These are phyloP conservation scores for Colletotrichum camelliae DNA, from an alignment of 2,329 filamentous ascomycete species.

Conservation along the genomic window DNA sequence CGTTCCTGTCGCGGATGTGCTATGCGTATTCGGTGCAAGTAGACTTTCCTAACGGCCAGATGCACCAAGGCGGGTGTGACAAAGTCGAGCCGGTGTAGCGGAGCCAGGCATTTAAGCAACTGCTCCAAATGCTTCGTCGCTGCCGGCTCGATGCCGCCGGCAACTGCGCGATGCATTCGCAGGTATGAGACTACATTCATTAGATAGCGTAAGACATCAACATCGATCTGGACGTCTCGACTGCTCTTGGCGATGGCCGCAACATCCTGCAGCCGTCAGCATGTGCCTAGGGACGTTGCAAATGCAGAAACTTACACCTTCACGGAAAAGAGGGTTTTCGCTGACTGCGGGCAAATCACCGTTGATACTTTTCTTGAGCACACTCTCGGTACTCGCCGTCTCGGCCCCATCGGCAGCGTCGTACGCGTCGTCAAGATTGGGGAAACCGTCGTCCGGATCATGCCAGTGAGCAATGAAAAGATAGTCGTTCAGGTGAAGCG, in stretches of 20 bases:
- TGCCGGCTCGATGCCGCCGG: slow-evolving; percentile 75
- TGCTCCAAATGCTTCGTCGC: slow-evolving; percentile 80
- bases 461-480: slow-evolving; percentile 92
- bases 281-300: slow-evolving; percentile 16
- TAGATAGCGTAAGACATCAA: slow-evolving; percentile 83
- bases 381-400: slow-evolving; percentile 46
- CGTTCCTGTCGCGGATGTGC: slow-evolving; percentile 75
- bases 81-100: slow-evolving; percentile 81
- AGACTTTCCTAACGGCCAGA: slow-evolving; percentile 85
- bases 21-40: slow-evolving; percentile 81
- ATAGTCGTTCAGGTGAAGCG: slow-evolving; percentile 74
- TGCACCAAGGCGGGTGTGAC: slow-evolving; percentile 84
- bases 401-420: slow-evolving; percentile 34
- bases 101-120: slow-evolving; percentile 75
- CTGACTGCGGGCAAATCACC: background rate
- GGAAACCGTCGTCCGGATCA: slow-evolving; percentile 72
- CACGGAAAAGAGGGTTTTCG: slow-evolving; percentile 42
- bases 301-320: slow-evolving; percentile 40
- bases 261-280: slow-evolving; percentile 51
- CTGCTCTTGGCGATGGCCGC: slow-evolving; percentile 64
- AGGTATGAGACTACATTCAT: slow-evolving; percentile 89
- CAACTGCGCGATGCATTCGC: slow-evolving; percentile 84
- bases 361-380: slow-evolving; percentile 43
- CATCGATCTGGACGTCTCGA: slow-evolving; percentile 65
- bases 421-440: slow-evolving; percentile 72